A percentile compares a stretch with the other conserved stretches of the same genome.
phyloP scores from a whole-genome alignment of 495 filamentous ascomycete species.

The Podospora conica region DNA sequence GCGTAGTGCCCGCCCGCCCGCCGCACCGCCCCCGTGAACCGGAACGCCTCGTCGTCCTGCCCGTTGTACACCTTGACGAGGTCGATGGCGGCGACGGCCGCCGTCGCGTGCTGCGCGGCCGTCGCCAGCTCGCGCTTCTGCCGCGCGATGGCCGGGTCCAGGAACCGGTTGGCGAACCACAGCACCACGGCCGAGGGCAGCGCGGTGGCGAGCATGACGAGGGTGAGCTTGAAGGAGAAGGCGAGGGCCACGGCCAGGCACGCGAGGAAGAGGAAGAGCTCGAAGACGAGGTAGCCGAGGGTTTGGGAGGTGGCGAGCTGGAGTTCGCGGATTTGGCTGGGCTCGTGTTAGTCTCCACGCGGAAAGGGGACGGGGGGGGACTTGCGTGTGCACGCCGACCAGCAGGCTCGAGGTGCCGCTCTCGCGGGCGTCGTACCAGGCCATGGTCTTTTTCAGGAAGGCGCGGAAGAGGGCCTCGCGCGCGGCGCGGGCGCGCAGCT shows the following conservation, averaged over 20 bases:
- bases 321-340: conserved; percentile 74
- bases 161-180: conserved; percentile 48
- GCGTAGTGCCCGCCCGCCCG: conserved; percentile 59
- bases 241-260: conserved; percentile 66
- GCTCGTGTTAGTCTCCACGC: too few species aligned
- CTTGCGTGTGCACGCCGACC: conserved; percentile 67
- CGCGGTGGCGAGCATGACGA: conserved; percentile 73
- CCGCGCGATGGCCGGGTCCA: conserved; percentile 58
- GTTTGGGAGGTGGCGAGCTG: conserved; percentile 74
- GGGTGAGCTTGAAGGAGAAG: conserved; percentile 76
- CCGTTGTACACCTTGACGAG: conserved; percentile 86
- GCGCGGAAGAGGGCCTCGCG: conserved; percentile 59
- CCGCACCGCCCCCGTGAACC: conserved; percentile 54
- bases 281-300: conserved; percentile 61
- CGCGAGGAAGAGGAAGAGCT: conserved; percentile 52
- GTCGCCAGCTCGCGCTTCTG: conserved; percentile 63
- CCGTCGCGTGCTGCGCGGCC: conserved; percentile 67
- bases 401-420: conserved; percentile 69
- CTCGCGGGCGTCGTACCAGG: conserved; percentile 73
- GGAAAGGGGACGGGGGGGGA: background rate
- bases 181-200: conserved; percentile 60
- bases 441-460: conserved; percentile 64
- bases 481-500: conserved; percentile 65
- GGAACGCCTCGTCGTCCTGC: conserved; percentile 58
- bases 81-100: conserved; percentile 67